Evolutionary conservation across 345 rosid species (phyloP).

Genomic region (Theobroma cacao): DNA sequence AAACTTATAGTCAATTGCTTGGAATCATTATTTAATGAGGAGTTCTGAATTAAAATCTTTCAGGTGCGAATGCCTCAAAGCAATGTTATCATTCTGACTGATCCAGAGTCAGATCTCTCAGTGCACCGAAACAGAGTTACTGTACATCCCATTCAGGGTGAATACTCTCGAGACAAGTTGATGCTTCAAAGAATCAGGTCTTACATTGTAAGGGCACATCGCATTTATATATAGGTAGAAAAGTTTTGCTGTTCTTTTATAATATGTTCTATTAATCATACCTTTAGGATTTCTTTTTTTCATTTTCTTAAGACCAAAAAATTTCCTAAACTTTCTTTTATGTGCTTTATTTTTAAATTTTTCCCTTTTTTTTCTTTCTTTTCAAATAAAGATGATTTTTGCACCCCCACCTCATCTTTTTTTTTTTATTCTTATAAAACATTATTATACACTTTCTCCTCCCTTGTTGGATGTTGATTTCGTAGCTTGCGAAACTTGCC

Average conservation of each 20-base stretch:
- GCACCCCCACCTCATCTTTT: not conserved
- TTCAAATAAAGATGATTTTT: not conserved
- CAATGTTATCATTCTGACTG: slow-evolving; percentile 67
- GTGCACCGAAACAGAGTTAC: slow-evolving; percentile 48
- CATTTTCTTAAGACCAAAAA: not conserved
- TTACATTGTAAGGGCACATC: slow-evolving; percentile 91
- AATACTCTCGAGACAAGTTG: slow-evolving; percentile 80
- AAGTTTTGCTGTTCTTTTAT: slow-evolving; percentile 10
- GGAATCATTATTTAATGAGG: not conserved
- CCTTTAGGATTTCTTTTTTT: not conserved
- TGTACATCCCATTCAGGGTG: slow-evolving; percentile 68
- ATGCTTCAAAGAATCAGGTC: slow-evolving; percentile 99
- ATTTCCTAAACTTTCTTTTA: not conserved
- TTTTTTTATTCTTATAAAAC: not conserved
- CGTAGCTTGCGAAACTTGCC: not conserved
- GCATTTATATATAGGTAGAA: slow-evolving; percentile 59
- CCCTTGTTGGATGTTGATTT: not conserved
- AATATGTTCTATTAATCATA: not conserved
- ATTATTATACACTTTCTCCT: not conserved
- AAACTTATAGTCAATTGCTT: not conserved
- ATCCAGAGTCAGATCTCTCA: slow-evolving; percentile 77
- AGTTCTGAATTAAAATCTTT: slow-evolving; percentile 6
- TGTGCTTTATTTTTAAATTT: not conserved
- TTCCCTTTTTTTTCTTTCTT: not conserved
- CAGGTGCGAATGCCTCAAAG: slow-evolving; percentile 84